A percentile compares a stretch with the other conserved stretches of the same genome.
These are phyloP conservation scores for Daldinia vernicosa DNA, from an alignment of 495 filamentous ascomycete genomes.

Conservation along the genomic window DNA sequence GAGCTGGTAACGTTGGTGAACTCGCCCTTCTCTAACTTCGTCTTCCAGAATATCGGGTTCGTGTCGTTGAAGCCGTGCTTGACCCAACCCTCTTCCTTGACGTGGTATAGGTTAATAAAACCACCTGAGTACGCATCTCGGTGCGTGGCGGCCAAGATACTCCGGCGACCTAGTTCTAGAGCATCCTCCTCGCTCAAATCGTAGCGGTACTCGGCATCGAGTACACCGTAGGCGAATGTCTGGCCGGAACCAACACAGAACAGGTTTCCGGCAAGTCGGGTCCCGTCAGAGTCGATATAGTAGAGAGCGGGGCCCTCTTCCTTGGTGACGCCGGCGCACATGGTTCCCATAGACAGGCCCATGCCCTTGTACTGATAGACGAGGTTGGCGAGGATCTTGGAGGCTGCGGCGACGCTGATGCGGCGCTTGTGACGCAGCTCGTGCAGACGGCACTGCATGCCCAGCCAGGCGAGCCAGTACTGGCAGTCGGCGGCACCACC, in stretches of 20 bases:
- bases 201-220: constrained; percentile 94
- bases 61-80: constrained; percentile 97
- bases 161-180: constrained; percentile 85
- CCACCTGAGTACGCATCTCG: constrained; percentile 97
- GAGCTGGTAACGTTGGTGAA: constrained; percentile 95
- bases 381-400: constrained; percentile 97
- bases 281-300: constrained; percentile 99
- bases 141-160: constrained; percentile 97
- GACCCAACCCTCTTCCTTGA: constrained; percentile 98
- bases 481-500: constrained; percentile 99
- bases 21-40: constrained; percentile 96
- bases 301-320: constrained; percentile 97
- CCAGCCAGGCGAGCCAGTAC: constrained; percentile 98
- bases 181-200: constrained; percentile 87
- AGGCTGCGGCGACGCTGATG: constrained; percentile 95
- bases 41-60: constrained; percentile 98
- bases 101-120: constrained; percentile 97
- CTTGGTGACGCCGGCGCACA: constrained; percentile 97
- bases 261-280: constrained; percentile 87
- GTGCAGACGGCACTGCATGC: constrained; percentile 98
- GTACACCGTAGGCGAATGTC: constrained; percentile 97
- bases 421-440: constrained; percentile 99
- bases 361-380: constrained; percentile 98
- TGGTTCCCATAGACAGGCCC: constrained; percentile 97
- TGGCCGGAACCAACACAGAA: constrained; percentile 99